A percentile compares a stretch with the other conserved stretches of the same genome.
Evolutionary conservation across 306 rosid genomes (phyloP).

Genomic region (Inga leiocalycina): DNA sequence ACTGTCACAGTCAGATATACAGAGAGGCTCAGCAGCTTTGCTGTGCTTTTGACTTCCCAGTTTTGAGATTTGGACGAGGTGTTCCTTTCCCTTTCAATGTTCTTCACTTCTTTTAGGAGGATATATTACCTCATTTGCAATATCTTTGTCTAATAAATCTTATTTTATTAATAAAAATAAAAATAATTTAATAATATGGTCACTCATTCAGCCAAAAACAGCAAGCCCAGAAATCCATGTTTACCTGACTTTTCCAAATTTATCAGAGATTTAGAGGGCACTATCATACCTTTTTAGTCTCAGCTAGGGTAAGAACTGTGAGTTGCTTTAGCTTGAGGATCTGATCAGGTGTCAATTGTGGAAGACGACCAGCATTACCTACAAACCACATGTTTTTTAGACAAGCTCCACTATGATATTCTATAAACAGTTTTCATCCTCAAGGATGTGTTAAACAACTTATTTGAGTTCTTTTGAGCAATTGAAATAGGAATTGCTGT

Average conservation of each 20-base stretch:
- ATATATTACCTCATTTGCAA: background rate
- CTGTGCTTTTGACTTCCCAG: background rate
- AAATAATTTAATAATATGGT: background rate
- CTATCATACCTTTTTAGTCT: constrained; percentile 72
- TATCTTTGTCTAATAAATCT: background rate
- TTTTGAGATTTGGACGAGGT: background rate
- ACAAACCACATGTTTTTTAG: constrained; percentile 21
- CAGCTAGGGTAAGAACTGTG: constrained; percentile 97
- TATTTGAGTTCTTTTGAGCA: too few relatives aligned
- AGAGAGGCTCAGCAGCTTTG: background rate
- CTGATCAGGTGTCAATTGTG: constrained; percentile 75
- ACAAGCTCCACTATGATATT: constrained; percentile 10
- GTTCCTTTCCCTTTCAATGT: background rate
- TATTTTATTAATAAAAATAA: background rate
- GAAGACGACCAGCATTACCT: constrained; percentile 70
- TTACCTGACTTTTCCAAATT: background rate
- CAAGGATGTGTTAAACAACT: too few relatives aligned
- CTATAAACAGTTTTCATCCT: background rate
- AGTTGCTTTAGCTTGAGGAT: constrained; percentile 89
- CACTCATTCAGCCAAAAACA: constrained; percentile 14
- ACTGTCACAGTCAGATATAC: background rate
- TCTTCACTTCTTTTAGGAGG: background rate
- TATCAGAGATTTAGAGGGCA: constrained; percentile 8
- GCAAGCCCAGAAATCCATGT: constrained; percentile 7
- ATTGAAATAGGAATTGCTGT: too few relatives aligned